Conservation (phyloP, 1,139 yeast genomes). For the Saccharomyces hybrid region DNA sequence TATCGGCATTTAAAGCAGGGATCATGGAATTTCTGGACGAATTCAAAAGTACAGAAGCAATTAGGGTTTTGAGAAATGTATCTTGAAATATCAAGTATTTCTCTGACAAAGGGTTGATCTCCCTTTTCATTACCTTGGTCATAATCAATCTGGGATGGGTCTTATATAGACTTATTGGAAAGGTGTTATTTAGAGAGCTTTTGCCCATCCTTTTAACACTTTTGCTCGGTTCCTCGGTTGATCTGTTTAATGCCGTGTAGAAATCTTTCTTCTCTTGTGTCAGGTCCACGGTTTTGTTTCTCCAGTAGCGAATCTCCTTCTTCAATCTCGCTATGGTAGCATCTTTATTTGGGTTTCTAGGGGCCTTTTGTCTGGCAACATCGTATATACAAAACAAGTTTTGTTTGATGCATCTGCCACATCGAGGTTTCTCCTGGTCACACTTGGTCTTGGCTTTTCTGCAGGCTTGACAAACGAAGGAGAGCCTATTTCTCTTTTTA, state of each 20-base stretch:
- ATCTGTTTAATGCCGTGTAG: constrained; percentile 8
- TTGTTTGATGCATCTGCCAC: constrained; percentile 26
- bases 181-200: not conserved
- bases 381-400: constrained; percentile 28
- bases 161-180: constrained; percentile 1
- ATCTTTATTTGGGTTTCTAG: constrained; percentile 29
- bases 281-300: constrained; percentile 20
- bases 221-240: not conserved
- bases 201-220: not conserved
- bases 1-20: constrained; percentile 17
- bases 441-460: constrained; percentile 31
- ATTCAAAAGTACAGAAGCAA: constrained; percentile 4
- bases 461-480: constrained; percentile 31
- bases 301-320: constrained; percentile 29
- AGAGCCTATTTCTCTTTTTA: constrained; percentile 27
- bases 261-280: constrained; percentile 11
- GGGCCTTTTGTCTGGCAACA: constrained; percentile 27
- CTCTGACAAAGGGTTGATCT: constrained; percentile 3
- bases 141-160: constrained; percentile 4
- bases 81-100: constrained; percentile 4
- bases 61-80: not conserved
- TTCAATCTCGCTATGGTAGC: constrained; percentile 26
- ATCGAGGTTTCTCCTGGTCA: constrained; percentile 29
- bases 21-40: not conserved
- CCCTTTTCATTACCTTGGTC: constrained; percentile 3